Base-by-base conservation (phyloP, 2,329 filamentous ascomycete genomes). In the Curvularia lunata region DNA sequence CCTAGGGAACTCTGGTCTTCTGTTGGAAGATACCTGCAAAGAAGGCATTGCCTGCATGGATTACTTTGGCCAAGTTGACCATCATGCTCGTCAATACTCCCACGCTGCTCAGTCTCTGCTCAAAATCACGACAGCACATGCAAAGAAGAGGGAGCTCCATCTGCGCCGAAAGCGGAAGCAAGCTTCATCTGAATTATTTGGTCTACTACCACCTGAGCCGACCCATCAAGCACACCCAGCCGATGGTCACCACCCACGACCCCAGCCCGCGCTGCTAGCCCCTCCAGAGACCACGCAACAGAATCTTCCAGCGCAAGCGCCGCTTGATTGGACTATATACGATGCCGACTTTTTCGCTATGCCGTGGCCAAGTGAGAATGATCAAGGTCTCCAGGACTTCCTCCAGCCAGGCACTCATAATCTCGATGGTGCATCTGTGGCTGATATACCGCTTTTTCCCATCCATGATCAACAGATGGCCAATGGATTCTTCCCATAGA, bases 401-500 rank as follows among this genome's bases (percentile, higher is more conserved):
- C 58, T 73, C 12, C 71, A 73, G 30, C 71, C 71, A n/a, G 68
- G 68, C 2, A 71, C 71, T 0, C 66, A 72, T 27, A 72, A 63
- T 21, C 53, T 71, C 6, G 66, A 70, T 32, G 71, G 71, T 21
- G 68, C 64, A 25, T 69, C 71, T 1, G 62, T 73, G 8, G 71
- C 70, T 10, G 71, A 73, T 34, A 73, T 73, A 48, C 71, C 71
- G 2, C 62, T 73, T 1, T 73, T 73, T 32, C 71, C 71, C 5
- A 71, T 73, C 16, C 67, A 69, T 46, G 67, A 73, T 40, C 71
- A 70, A 28, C 68, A 71, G 34, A 62, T 43, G 19, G 61, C 58
- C 28, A 56, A 49, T 12, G 55, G 52, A 23, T 64, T 63, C 47
- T 41, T 61, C 7, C 57, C 45, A 51, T 54, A 46, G 47, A 27